phyloP scores from a whole-genome alignment of 2,329 filamentous ascomycete genomes.

The Exophiala sp. region DNA sequence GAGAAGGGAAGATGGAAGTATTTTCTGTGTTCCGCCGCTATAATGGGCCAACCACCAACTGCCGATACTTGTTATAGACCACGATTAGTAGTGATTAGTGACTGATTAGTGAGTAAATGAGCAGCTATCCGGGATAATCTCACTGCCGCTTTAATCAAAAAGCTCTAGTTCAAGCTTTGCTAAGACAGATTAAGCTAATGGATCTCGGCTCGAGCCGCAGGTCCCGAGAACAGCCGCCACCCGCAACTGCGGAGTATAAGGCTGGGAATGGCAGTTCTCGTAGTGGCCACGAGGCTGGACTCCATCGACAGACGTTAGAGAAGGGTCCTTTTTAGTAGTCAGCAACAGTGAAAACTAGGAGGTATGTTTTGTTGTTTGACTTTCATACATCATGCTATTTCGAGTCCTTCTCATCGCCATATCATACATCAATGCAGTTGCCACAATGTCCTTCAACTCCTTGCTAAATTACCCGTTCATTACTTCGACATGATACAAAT shows the following conservation, averaged over 20 bases:
- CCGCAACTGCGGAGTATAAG: neutral
- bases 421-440: neutral
- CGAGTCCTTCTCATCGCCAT: neutral
- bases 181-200: neutral
- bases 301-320: too few species aligned
- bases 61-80: neutral
- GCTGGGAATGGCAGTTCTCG: neutral
- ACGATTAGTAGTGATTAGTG: too few species aligned
- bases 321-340: too few species aligned
- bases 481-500: neutral
- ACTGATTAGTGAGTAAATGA: too few species aligned
- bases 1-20: slow-evolving; percentile 12
- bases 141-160: slow-evolving; percentile 3
- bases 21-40: slow-evolving; percentile 9
- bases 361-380: too few species aligned
- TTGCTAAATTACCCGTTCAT: slow-evolving; percentile 13
- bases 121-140: too few species aligned
- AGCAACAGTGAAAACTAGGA: too few species aligned
- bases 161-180: neutral
- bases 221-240: neutral
- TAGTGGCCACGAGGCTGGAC: neutral
- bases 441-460: slow-evolving; percentile 12
- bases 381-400: neutral
- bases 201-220: neutral
- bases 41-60: neutral